Evolutionary conservation across 257 asterid species (phyloP).

Genomic region (Leptodermis oblonga): DNA sequence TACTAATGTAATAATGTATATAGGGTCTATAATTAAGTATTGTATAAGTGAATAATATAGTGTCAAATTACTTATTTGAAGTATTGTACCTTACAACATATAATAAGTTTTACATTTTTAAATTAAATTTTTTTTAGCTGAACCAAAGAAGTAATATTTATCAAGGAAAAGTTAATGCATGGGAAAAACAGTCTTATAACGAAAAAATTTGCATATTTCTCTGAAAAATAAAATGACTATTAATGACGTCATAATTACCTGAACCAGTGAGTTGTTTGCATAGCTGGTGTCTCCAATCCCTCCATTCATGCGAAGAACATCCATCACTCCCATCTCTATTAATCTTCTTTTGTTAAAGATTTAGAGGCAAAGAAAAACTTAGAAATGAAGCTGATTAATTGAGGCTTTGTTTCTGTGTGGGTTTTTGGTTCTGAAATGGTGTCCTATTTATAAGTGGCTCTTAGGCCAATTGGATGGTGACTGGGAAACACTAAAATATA

Average conservation of each 20-base stretch:
- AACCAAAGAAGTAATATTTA: neutral
- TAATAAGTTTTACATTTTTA: neutral
- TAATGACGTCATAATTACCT: slow-evolving; percentile 4
- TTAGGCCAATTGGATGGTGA: neutral
- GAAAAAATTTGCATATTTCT: no score
- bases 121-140: no score
- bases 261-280: slow-evolving; percentile 24
- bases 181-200: no score
- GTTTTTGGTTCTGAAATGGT: neutral
- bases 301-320: slow-evolving; percentile 30
- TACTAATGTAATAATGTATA: no score
- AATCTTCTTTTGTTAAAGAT: neutral
- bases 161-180: no score
- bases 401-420: neutral
- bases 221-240: neutral
- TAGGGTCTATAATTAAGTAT: no score
- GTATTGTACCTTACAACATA: neutral
- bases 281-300: slow-evolving; percentile 24
- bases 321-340: slow-evolving; percentile 15
- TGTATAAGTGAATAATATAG: no score
- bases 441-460: neutral
- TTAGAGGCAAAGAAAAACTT: neutral
- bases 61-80: neutral
- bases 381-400: no score
- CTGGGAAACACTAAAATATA: no score